Conservation (phyloP, 192 early-diverging fungal genomes). For the Pilobolus umbonatus region DNA sequence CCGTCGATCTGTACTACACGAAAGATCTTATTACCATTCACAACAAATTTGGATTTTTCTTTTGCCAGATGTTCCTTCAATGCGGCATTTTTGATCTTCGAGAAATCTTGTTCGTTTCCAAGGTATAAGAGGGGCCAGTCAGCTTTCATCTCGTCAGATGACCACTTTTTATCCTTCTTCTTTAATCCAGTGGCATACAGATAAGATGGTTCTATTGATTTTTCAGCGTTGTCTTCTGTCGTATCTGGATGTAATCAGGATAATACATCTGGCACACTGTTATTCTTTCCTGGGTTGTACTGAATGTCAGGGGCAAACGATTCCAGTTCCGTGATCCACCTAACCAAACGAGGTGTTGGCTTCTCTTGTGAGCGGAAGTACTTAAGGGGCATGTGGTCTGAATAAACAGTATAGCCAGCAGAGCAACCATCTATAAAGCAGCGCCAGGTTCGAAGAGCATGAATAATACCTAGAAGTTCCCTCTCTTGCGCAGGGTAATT, state of each 20-base stretch:
- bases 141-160: background rate
- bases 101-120: background rate
- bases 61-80: background rate
- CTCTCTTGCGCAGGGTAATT: slow-evolving; percentile 30
- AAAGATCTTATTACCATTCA: background rate
- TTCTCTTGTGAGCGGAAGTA: slow-evolving; percentile 5
- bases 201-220: slow-evolving; percentile 11
- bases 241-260: background rate
- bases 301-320: background rate
- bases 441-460: slow-evolving; percentile 13
- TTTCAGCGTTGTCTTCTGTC: no score
- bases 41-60: background rate
- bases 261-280: slow-evolving; percentile 1
- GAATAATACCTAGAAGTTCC: slow-evolving; percentile 8
- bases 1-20: background rate
- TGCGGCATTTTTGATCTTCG: no score
- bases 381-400: slow-evolving; percentile 9
- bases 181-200: background rate
- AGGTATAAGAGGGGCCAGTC: background rate
- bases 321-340: slow-evolving; percentile 9
- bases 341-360: background rate
- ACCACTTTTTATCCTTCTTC: no score
- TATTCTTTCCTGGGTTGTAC: slow-evolving; percentile 15
- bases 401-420: background rate
- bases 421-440: slow-evolving; percentile 1